Percentiles rank a stretch among this genome's conserved stretches.
phyloP scores from a whole-genome alignment of 2,329 filamentous ascomycete genomes.

The Monosporascus sp. region DNA sequence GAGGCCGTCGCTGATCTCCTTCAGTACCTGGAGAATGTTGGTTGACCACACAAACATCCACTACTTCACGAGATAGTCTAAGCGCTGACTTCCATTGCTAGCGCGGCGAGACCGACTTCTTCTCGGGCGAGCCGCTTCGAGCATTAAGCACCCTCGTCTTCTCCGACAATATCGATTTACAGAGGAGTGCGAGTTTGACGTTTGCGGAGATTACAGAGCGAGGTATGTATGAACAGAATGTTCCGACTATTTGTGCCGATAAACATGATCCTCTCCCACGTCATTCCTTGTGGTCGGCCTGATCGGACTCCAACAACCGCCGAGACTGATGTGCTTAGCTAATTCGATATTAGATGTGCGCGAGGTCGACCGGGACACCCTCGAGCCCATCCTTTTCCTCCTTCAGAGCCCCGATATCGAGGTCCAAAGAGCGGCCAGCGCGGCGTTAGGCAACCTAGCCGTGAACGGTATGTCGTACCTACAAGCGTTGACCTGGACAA shows the following conservation, averaged over 20 bases:
- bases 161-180: slow-evolving; percentile 96
- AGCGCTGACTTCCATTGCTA: slow-evolving; percentile 37
- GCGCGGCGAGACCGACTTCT: slow-evolving; percentile 97
- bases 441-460: slow-evolving; percentile 89
- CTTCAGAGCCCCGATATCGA: slow-evolving; percentile 95
- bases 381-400: slow-evolving; percentile 92
- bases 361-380: slow-evolving; percentile 89
- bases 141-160: slow-evolving; percentile 95
- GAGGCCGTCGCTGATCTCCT: slow-evolving; percentile 95
- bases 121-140: slow-evolving; percentile 88
- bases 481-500: not conserved
- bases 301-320: no score
- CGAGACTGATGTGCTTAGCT: not conserved
- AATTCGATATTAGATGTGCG: slow-evolving; percentile 69
- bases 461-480: slow-evolving; percentile 75
- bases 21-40: slow-evolving; percentile 92
- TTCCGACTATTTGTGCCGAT: not conserved
- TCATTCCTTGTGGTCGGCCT: not conserved
- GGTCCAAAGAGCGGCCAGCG: slow-evolving; percentile 93
- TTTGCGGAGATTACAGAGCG: slow-evolving; percentile 98
- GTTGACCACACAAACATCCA: slow-evolving; percentile 22
- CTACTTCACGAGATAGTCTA: not conserved
- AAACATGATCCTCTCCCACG: not conserved
- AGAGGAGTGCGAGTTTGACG: slow-evolving; percentile 93
- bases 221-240: slow-evolving; percentile 51